phyloP scores from a whole-genome alignment of 495 filamentous ascomycete genomes.

The Penicillium egyptiacum region DNA sequence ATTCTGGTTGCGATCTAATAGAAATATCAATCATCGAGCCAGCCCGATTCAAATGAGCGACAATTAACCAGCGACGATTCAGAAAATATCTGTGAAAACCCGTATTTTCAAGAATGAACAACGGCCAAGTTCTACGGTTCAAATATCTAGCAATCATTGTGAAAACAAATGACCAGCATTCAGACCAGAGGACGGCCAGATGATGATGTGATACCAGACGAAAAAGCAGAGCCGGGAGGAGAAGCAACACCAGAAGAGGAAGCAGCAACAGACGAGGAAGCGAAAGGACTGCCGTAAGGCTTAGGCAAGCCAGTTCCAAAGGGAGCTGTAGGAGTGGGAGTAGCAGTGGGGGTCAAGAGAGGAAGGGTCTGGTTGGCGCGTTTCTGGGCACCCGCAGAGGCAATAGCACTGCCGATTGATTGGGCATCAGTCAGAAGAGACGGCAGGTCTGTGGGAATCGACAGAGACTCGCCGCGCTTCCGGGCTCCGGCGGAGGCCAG shows the following conservation, averaged over 20 bases:
- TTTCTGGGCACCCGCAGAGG: constrained; percentile 18
- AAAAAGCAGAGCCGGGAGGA: neutral
- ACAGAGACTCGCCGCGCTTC: constrained; percentile 17
- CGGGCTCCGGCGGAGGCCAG: constrained; percentile 15
- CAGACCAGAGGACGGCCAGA: neutral
- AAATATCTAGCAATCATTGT: neutral
- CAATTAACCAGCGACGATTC: neutral
- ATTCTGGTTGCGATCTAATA: neutral
- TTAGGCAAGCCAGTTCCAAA: neutral
- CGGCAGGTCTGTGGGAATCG: constrained; percentile 13
- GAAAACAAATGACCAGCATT: neutral
- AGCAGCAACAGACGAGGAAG: neutral
- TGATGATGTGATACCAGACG: neutral
- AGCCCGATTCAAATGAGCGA: neutral
- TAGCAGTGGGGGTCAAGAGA: neutral
- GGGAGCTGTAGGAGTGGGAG: neutral
- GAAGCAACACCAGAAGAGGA: neutral
- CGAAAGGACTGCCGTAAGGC: neutral
- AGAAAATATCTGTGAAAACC: neutral
- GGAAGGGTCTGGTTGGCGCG: constrained; percentile 5
- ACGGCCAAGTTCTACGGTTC: neutral
- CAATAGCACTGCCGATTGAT: constrained; percentile 8
- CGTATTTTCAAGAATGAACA: neutral
- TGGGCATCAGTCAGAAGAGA: constrained; percentile 13
- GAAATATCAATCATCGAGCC: neutral